Percentiles rank a stretch among this genome's conserved stretches.
Conservation (phyloP, 192 early-diverging fungal species). For the Podila clonocystis region DNA sequence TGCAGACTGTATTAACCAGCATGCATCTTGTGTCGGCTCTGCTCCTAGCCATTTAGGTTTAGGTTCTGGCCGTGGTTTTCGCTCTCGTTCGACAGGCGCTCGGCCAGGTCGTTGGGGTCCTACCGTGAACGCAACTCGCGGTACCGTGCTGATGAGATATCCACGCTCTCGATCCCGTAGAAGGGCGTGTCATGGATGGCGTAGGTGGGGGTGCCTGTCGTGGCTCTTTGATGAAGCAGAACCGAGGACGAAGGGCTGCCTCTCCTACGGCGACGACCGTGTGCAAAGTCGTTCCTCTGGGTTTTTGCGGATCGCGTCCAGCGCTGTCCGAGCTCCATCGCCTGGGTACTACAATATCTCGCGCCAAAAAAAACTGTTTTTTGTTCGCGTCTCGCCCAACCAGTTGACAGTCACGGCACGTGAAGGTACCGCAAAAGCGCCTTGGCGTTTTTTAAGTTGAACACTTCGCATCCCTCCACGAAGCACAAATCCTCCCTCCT, state of each 20-base stretch:
- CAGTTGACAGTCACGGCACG: not conserved
- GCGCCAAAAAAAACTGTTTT: too few relatives aligned
- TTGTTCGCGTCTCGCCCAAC: not conserved
- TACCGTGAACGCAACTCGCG: not conserved
- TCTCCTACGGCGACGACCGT: not conserved
- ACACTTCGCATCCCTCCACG: not conserved
- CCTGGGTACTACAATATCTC: too few relatives aligned
- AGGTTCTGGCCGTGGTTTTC: not conserved
- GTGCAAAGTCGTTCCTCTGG: too few relatives aligned
- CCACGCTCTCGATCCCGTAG: slow-evolving; percentile 22
- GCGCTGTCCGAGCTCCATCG: too few relatives aligned
- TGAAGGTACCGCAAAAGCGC: not conserved
- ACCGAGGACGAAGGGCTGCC: not conserved
- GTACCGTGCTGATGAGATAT: slow-evolving; percentile 9
- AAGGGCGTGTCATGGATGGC: slow-evolving; percentile 6
- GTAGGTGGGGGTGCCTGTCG: not conserved
- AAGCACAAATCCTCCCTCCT: not conserved
- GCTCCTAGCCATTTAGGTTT: not conserved
- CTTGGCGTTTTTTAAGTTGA: not conserved
- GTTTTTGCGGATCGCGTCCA: too few relatives aligned
- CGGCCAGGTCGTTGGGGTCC: not conserved
- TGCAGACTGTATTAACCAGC: slow-evolving; percentile 42
- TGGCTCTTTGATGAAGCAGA: not conserved
- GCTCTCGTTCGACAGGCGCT: not conserved
- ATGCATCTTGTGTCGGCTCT: slow-evolving; percentile 39